Percentiles rank a stretch among this genome's conserved stretches.
Evolutionary conservation across 148 eudicot genomes (phyloP).

Genomic region (Persicaria tinctoria): DNA sequence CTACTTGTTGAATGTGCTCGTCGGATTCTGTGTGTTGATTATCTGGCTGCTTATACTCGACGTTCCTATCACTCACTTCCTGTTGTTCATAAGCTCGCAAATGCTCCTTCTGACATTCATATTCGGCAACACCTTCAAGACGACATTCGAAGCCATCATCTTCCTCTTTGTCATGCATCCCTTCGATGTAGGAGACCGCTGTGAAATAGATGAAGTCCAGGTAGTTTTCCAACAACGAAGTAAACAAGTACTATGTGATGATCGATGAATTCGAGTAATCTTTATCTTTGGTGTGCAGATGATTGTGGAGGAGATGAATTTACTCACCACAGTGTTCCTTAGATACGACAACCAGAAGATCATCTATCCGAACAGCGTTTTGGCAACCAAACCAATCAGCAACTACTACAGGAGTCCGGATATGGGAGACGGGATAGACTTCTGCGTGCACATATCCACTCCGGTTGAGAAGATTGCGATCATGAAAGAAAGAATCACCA

Average conservation of each 20-base stretch:
- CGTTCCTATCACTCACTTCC: conserved; percentile 46
- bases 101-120: conserved; percentile 41
- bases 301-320: conserved; percentile 36
- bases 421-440: conserved; percentile 70
- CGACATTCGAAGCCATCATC: no score
- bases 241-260: neutral
- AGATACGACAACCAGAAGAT: no score
- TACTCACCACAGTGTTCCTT: no score
- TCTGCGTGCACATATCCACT: conserved; percentile 57
- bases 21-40: conserved; percentile 31
- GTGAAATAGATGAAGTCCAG: conserved; percentile 63
- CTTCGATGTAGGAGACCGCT: conserved; percentile 50
- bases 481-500: conserved; percentile 63
- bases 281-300: conserved; percentile 27
- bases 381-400: conserved; percentile 33
- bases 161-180: no score
- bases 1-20: conserved; percentile 43
- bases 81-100: conserved; percentile 55
- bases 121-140: no score
- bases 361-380: no score
- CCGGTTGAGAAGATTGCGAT: conserved; percentile 49
- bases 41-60: conserved; percentile 73
- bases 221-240: conserved; percentile 17
- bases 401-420: conserved; percentile 79
- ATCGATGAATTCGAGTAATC: no score